phyloP scores from a whole-genome alignment of 768 basidiomycete species.

The Dacryopinax primogenitus region DNA sequence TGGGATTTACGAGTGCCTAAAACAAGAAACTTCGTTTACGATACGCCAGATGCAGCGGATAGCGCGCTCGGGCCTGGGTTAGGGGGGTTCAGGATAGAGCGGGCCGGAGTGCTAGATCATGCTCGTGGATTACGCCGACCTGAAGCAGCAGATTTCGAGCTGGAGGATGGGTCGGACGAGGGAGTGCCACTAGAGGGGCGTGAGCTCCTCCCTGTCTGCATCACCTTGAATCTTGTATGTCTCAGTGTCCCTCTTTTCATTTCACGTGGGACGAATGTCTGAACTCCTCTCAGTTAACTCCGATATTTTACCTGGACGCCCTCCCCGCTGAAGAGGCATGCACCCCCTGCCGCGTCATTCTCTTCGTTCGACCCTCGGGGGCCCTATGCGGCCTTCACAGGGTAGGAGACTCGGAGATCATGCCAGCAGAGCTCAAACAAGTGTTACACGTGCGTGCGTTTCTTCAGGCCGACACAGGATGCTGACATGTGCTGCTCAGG shows the following conservation, averaged over 20 bases:
- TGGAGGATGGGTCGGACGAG: conserved; percentile 79
- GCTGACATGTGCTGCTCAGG: conserved; percentile 30
- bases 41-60: conserved; percentile 29
- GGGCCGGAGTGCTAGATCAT: conserved; percentile 39
- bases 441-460: conserved; percentile 41
- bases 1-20: conserved; percentile 71
- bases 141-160: conserved; percentile 66
- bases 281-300: conserved; percentile 35
- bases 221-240: conserved; percentile 67
- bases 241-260: not conserved
- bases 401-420: conserved; percentile 49
- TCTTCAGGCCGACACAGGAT: not conserved
- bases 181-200: conserved; percentile 52
- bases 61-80: conserved; percentile 16
- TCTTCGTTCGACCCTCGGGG: conserved; percentile 48
- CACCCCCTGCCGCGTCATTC: conserved; percentile 44
- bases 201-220: conserved; percentile 58
- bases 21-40: conserved; percentile 59
- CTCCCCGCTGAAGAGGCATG: conserved; percentile 58
- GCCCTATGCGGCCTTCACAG: conserved; percentile 49
- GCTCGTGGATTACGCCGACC: conserved; percentile 34
- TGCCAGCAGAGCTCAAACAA: conserved; percentile 35
- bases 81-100: conserved; percentile 39
- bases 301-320: conserved; percentile 61
- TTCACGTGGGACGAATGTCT: not conserved